Percentiles rank a stretch among this genome's conserved stretches.
Evolutionary conservation across 345 rosid genomes (phyloP).

Genomic region (Pugionium cornutum): DNA sequence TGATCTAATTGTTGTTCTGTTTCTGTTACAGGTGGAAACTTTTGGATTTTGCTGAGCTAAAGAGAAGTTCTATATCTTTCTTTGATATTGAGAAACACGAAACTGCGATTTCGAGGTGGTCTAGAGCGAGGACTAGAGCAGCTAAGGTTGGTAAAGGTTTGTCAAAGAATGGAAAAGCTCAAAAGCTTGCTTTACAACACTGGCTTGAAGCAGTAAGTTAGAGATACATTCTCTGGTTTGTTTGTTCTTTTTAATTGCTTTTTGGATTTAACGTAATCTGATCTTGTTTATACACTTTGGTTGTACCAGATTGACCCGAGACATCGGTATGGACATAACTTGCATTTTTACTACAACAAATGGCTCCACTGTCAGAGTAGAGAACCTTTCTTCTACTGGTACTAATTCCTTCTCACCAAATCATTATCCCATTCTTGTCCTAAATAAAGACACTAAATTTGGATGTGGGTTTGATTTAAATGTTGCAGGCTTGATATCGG

Average conservation of each 20-base stretch:
- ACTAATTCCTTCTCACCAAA: too few relatives aligned
- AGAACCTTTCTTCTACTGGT: background rate
- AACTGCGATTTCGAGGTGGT: conserved; percentile 46
- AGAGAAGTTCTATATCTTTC: too few relatives aligned
- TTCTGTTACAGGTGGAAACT: too few relatives aligned
- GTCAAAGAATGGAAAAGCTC: conserved; percentile 83
- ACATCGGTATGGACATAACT: background rate
- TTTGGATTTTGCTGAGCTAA: too few relatives aligned
- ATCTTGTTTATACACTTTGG: too few relatives aligned
- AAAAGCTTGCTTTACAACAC: conserved; percentile 76
- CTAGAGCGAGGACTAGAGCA: conserved; percentile 90
- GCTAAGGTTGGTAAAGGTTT: conserved; percentile 98
- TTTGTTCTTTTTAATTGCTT: background rate
- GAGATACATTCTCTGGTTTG: background rate
- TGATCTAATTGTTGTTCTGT: too few relatives aligned
- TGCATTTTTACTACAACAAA: background rate
- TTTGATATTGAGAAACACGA: too few relatives aligned
- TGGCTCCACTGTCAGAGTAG: background rate
- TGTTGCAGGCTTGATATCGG: too few relatives aligned
- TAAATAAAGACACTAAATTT: too few relatives aligned
- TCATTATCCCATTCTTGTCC: too few relatives aligned
- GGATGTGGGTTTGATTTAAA: too few relatives aligned
- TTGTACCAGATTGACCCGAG: background rate
- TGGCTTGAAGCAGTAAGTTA: conserved; percentile 98
- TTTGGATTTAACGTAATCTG: background rate